These are phyloP conservation scores for Quercus dentata DNA, from an alignment of 306 rosid genomes.

Conservation along the genomic window DNA sequence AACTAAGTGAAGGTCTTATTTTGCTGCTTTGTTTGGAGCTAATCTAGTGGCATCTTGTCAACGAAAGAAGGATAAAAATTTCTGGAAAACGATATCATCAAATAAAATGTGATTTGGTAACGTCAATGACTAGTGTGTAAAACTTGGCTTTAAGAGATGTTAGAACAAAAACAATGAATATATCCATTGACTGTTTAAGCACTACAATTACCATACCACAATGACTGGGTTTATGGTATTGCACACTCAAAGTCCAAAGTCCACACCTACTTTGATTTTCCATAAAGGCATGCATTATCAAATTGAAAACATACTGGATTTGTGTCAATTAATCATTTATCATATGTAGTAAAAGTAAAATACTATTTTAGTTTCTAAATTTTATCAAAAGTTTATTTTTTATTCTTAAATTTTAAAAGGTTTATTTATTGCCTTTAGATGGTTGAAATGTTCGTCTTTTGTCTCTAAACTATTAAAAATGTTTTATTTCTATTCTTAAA, in stretches of 20 bases:
- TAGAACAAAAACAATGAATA: slow-evolving; percentile 40
- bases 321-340: too few relatives aligned
- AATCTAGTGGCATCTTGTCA: neutral
- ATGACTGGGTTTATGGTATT: neutral
- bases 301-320: too few relatives aligned
- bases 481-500: too few relatives aligned
- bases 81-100: slow-evolving; percentile 12
- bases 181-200: slow-evolving; percentile 3
- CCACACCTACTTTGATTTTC: slow-evolving; percentile 11
- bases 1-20: slow-evolving; percentile 22
- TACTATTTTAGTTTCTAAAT: too few relatives aligned
- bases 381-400: too few relatives aligned
- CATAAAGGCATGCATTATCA: too few relatives aligned
- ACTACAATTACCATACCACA: neutral
- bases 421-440: too few relatives aligned
- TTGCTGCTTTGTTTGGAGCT: slow-evolving; percentile 24
- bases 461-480: too few relatives aligned
- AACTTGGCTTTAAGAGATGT: slow-evolving; percentile 19
- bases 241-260: neutral
- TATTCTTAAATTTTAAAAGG: too few relatives aligned
- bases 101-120: slow-evolving; percentile 30
- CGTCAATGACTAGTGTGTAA: slow-evolving; percentile 8
- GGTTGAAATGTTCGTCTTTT: too few relatives aligned
- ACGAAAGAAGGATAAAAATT: slow-evolving; percentile 2
- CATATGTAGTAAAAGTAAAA: too few relatives aligned